phyloP scores from a whole-genome alignment of 2,329 filamentous ascomycete species.

The Emergomyces africanus region DNA sequence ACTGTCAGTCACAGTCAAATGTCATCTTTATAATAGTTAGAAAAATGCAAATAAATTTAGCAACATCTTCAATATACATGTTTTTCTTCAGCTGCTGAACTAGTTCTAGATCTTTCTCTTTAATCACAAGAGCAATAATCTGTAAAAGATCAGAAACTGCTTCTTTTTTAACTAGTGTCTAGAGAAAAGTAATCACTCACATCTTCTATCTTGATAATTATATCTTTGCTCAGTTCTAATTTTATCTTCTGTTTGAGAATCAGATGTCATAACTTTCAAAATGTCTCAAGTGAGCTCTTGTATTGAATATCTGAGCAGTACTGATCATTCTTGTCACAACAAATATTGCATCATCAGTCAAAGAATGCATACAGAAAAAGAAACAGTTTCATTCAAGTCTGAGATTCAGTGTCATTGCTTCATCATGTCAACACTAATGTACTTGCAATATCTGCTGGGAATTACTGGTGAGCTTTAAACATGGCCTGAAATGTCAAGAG shows the following conservation, averaged over 20 bases:
- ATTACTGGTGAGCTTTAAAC: neutral
- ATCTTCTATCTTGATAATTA: slow-evolving; percentile 5
- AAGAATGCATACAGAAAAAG: slow-evolving; percentile 17
- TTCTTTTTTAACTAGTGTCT: too few species aligned
- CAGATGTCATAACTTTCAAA: slow-evolving; percentile 15
- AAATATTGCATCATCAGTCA: slow-evolving; percentile 12
- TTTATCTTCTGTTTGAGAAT: slow-evolving; percentile 10
- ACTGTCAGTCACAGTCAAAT: slow-evolving; percentile 17
- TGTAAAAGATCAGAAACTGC: neutral
- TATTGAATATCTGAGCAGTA: slow-evolving; percentile 7
- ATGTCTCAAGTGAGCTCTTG: slow-evolving; percentile 12
- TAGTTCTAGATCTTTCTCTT: slow-evolving; percentile 13
- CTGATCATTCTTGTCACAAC: slow-evolving; percentile 8
- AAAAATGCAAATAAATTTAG: slow-evolving; percentile 17
- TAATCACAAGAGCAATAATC: neutral
- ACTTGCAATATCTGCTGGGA: slow-evolving; percentile 14
- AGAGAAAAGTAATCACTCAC: slow-evolving; percentile 3
- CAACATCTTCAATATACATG: slow-evolving; percentile 21
- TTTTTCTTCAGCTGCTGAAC: slow-evolving; percentile 13
- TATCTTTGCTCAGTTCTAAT: slow-evolving; percentile 9
- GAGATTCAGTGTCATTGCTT: slow-evolving; percentile 14
- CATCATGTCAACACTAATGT: slow-evolving; percentile 10
- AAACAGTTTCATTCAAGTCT: slow-evolving; percentile 16
- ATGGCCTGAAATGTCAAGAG: neutral
- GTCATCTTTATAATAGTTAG: slow-evolving; percentile 19